These are phyloP conservation scores for Maudiozyma pseudohumilis DNA, from an alignment of 805 yeast genomes.

Conservation along the genomic window DNA sequence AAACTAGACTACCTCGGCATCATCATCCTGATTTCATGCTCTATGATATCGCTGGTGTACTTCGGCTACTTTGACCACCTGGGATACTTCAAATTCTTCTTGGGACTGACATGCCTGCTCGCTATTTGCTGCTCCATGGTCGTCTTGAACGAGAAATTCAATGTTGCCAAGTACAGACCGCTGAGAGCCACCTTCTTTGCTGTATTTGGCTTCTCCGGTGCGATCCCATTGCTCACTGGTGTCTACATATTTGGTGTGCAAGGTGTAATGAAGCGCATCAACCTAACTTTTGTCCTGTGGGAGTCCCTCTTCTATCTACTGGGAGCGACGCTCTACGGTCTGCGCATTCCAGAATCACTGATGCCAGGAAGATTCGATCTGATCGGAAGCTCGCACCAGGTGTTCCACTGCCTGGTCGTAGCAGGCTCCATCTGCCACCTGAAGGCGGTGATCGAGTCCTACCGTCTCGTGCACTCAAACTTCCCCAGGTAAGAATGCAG, in stretches of 20 bases:
- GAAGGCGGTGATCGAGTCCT: conserved; percentile 52
- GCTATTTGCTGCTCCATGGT: conserved; percentile 55
- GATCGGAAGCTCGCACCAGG: conserved; percentile 75
- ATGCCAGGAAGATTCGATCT: conserved; percentile 56
- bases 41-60: conserved; percentile 43
- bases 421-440: conserved; percentile 70
- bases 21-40: conserved; percentile 54
- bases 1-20: conserved; percentile 71
- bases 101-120: conserved; percentile 37
- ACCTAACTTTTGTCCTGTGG: conserved; percentile 47
- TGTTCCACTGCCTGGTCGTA: conserved; percentile 71
- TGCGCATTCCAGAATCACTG: conserved; percentile 61
- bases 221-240: conserved; percentile 57
- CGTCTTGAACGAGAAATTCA: conserved; percentile 57
- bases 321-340: conserved; percentile 76
- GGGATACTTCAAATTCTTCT: conserved; percentile 21
- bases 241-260: conserved; percentile 38
- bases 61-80: conserved; percentile 35
- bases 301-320: conserved; percentile 67
- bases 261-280: conserved; percentile 43
- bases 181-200: conserved; percentile 71
- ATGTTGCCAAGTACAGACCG: conserved; percentile 58
- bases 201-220: conserved; percentile 65
- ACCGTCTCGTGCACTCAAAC: conserved; percentile 29
- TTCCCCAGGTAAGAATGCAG: conserved; percentile 1